Evolutionary conservation across 225 moss, liverwort and hornwort genomes (phyloP).

Genomic region (Lunularia cruciata): DNA sequence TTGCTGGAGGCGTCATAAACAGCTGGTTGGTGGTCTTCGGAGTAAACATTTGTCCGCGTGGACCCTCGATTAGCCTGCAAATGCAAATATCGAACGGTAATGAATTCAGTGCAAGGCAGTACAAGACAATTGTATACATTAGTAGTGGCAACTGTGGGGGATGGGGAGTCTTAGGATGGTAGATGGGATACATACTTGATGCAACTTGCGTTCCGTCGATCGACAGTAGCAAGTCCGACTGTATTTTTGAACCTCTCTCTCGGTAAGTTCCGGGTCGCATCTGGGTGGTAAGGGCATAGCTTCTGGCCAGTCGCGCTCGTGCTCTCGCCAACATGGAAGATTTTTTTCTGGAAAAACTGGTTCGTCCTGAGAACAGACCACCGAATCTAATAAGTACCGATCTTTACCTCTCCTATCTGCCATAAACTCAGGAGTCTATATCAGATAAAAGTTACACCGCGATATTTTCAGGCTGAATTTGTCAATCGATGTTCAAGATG

Average conservation of each 20-base stretch:
- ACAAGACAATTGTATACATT: no score
- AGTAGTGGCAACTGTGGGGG: no score
- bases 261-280: conserved; percentile 39
- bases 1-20: neutral
- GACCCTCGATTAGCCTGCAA: neutral
- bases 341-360: conserved; percentile 52
- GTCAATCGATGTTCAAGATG: no score
- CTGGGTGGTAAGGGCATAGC: conserved; percentile 45
- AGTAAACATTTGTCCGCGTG: neutral
- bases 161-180: no score
- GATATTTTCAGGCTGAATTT: no score
- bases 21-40: conserved; percentile 2
- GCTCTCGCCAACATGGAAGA: conserved; percentile 50
- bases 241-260: conserved; percentile 29
- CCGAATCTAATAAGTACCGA: no score
- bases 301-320: conserved; percentile 36
- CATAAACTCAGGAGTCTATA: no score
- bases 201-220: conserved; percentile 70
- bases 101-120: no score
- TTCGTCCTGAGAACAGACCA: conserved; percentile 49
- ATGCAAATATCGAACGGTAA: no score
- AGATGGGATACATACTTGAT: conserved; percentile 38
- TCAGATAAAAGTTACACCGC: no score
- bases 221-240: conserved; percentile 50
- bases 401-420: no score